phyloP scores from a whole-genome alignment of 139 green algal species.

The Dunaliella sp. region DNA sequence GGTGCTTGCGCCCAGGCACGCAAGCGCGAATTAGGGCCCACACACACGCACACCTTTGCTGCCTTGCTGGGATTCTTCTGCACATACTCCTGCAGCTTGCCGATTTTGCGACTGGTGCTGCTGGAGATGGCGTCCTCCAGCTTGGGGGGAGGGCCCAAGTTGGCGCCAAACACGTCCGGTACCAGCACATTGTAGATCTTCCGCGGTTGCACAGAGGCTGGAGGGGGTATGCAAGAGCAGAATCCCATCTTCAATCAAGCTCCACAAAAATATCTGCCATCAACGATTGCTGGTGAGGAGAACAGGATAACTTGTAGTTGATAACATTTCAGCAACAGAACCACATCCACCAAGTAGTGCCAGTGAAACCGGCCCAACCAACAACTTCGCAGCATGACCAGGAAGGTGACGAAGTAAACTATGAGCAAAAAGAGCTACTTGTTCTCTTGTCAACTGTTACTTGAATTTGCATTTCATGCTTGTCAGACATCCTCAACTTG shows the following conservation, averaged over 20 bases:
- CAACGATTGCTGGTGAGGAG: too few relatives aligned
- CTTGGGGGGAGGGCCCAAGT: constrained; percentile 13
- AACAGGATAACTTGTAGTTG: too few relatives aligned
- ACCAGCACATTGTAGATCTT: constrained; percentile 66
- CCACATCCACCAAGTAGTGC: too few relatives aligned
- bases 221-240: constrained; percentile 48
- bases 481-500: too few relatives aligned
- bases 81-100: constrained; percentile 65
- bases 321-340: too few relatives aligned
- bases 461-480: not conserved
- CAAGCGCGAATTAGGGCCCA: not conserved
- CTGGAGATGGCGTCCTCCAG: constrained; percentile 34
- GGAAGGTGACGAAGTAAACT: too few relatives aligned
- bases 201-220: constrained; percentile 48
- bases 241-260: not conserved
- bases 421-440: too few relatives aligned
- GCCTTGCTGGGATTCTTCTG: constrained; percentile 47
- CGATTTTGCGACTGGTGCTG: constrained; percentile 43
- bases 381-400: too few relatives aligned
- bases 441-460: too few relatives aligned
- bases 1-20: too few relatives aligned
- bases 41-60: constrained; percentile 41
- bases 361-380: too few relatives aligned
- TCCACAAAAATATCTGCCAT: not conserved
- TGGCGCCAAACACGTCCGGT: constrained; percentile 44